phyloP scores from a whole-genome alignment of 1,284 basidiomycete genomes.

The Mrakiaceae sp. region DNA sequence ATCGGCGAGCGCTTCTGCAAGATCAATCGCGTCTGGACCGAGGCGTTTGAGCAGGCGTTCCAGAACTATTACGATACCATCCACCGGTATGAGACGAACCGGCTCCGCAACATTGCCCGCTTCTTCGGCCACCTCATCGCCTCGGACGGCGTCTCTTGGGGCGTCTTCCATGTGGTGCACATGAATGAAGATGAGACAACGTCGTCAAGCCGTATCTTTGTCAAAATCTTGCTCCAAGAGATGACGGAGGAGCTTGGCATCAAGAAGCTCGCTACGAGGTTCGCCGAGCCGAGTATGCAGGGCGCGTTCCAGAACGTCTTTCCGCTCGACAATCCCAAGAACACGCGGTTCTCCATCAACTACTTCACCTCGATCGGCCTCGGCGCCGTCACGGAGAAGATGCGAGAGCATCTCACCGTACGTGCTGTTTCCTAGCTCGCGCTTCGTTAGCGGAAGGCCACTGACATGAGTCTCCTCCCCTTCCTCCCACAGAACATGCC shows the following conservation, averaged over 20 bases:
- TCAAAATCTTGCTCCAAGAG: constrained; percentile 93
- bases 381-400: constrained; percentile 83
- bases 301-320: constrained; percentile 73
- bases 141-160: constrained; percentile 82
- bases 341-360: constrained; percentile 96
- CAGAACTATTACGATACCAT: constrained; percentile 87
- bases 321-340: constrained; percentile 90
- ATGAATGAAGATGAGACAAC: constrained; percentile 98
- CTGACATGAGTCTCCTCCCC: neutral
- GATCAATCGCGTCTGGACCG: constrained; percentile 86
- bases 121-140: constrained; percentile 88
- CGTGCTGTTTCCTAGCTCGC: constrained; percentile 25
- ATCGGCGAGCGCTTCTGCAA: constrained; percentile 94
- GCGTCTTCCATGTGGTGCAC: constrained; percentile 68
- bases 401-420: constrained; percentile 90
- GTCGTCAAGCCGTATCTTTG: constrained; percentile 87
- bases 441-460: constrained; percentile 2
- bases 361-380: constrained; percentile 91
- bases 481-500: constrained; percentile 60
- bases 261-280: constrained; percentile 67
- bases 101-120: constrained; percentile 88
- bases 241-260: constrained; percentile 88
- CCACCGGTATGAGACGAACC: constrained; percentile 97
- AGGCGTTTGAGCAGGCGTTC: constrained; percentile 79
- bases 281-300: constrained; percentile 73